phyloP scores from a whole-genome alignment of 73 alveolate species.

The Paramecium caudatum region DNA sequence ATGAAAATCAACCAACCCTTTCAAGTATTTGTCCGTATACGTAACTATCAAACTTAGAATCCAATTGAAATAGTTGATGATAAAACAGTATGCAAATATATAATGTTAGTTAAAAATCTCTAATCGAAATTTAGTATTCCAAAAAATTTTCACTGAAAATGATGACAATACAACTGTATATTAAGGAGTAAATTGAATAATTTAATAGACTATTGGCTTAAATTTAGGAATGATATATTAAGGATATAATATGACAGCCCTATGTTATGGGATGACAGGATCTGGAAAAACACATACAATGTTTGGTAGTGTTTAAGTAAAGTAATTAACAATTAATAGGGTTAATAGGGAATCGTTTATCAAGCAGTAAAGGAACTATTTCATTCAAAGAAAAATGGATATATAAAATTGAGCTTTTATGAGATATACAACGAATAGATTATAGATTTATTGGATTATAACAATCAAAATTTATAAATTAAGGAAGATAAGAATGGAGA shows the following conservation, averaged over 20 bases:
- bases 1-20: constrained; percentile 60
- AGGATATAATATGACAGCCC: constrained; percentile 76
- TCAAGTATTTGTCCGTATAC: constrained; percentile 48
- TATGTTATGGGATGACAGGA: constrained; percentile 82
- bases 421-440: constrained; percentile 74
- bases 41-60: not conserved
- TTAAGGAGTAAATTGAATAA: not conserved
- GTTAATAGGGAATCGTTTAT: constrained; percentile 62
- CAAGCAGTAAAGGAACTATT: constrained; percentile 61
- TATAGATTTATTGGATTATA: constrained; percentile 62
- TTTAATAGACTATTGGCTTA: constrained; percentile 8
- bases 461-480: not conserved
- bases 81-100: not conserved
- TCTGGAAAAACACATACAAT: constrained; percentile 83
- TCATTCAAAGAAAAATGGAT: constrained; percentile 44
- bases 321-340: constrained; percentile 20
- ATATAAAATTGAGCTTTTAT: constrained; percentile 67
- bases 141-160: constrained; percentile 45
- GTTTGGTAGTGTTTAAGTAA: constrained; percentile 79
- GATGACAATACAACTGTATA: constrained; percentile 9
- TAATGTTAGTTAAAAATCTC: not conserved
- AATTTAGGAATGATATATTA: not conserved
- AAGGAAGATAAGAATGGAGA: constrained; percentile 84
- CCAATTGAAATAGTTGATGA: constrained; percentile 35
- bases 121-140: constrained; percentile 2